A percentile compares a stretch with the other conserved stretches of the same genome.
Conservation (phyloP, 176 grass and related monocot genomes). For the Aegilops speltoides region DNA sequence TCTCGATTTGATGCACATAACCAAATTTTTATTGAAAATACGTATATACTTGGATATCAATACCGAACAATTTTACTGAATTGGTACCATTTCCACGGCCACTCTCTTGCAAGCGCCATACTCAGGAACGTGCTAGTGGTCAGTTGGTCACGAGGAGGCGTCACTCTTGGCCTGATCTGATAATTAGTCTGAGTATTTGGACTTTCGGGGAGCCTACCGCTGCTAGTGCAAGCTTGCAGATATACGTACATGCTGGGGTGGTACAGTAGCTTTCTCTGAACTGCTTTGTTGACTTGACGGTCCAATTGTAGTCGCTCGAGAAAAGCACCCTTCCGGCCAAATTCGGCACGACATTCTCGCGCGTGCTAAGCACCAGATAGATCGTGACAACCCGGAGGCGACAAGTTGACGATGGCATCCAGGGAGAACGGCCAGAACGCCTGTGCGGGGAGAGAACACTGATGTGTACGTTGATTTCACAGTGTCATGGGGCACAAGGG, state of each 20-base stretch:
- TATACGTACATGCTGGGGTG: background rate
- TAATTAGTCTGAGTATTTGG: background rate
- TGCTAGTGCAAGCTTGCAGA: too few relatives aligned
- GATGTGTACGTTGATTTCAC: background rate
- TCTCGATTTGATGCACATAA: background rate
- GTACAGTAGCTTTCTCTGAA: background rate
- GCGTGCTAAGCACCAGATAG: background rate
- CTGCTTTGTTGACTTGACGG: conserved; percentile 16
- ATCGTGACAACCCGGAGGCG: background rate
- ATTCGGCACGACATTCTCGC: background rate
- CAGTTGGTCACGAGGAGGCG: background rate
- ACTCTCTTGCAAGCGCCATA: background rate
- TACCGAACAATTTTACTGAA: background rate
- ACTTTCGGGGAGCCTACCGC: background rate
- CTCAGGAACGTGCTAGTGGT: background rate
- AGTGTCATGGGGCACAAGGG: too few relatives aligned
- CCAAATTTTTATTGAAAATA: too few relatives aligned
- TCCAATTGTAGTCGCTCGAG: background rate
- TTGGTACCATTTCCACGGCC: background rate
- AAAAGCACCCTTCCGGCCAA: background rate
- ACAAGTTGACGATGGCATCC: background rate
- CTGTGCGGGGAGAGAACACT: background rate
- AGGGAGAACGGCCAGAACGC: background rate
- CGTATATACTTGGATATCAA: too few relatives aligned
- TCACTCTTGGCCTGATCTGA: background rate